These are phyloP conservation scores for Raddia distichophylla DNA, from an alignment of 176 grass and related monocot species.

Conservation along the genomic window DNA sequence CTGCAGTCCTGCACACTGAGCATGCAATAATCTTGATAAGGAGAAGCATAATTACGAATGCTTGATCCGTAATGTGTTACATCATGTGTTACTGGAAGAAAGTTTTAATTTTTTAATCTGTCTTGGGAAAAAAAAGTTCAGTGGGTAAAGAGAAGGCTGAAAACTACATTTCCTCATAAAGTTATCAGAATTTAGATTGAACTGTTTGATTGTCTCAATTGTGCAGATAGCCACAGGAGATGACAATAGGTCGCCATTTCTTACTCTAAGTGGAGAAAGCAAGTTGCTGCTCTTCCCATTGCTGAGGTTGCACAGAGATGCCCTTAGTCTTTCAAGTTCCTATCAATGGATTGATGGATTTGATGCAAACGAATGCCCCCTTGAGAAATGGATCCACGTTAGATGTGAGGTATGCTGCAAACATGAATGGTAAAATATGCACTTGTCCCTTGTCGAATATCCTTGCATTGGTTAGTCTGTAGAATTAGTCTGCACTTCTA, in stretches of 20 bases:
- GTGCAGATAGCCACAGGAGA: conserved; percentile 44
- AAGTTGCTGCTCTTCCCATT: conserved; percentile 82
- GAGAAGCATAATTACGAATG: neutral
- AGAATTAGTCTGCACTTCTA: conserved; percentile 14
- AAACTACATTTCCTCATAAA: neutral
- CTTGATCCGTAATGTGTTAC: neutral
- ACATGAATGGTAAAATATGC: neutral
- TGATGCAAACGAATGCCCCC: conserved; percentile 52
- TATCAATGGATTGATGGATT: conserved; percentile 58
- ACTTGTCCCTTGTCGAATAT: neutral
- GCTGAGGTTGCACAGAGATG: conserved; percentile 68
- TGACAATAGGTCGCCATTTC: conserved; percentile 66
- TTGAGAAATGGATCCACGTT: conserved; percentile 88
- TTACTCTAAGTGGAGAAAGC: conserved; percentile 78
- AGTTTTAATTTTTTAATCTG: neutral
- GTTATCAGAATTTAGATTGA: neutral
- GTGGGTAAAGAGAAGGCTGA: neutral
- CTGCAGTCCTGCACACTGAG: neutral
- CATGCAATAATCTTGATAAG: neutral
- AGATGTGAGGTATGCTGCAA: conserved; percentile 75
- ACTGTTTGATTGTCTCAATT: conserved; percentile 26
- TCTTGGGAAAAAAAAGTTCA: neutral
- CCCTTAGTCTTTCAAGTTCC: conserved; percentile 44
- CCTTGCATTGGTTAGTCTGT: conserved; percentile 5
- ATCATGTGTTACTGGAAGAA: neutral